A percentile compares a stretch with the other conserved stretches of the same genome.
Conservation (phyloP, 2,329 filamentous ascomycete genomes). For the Cordyceps fumosorosea region DNA sequence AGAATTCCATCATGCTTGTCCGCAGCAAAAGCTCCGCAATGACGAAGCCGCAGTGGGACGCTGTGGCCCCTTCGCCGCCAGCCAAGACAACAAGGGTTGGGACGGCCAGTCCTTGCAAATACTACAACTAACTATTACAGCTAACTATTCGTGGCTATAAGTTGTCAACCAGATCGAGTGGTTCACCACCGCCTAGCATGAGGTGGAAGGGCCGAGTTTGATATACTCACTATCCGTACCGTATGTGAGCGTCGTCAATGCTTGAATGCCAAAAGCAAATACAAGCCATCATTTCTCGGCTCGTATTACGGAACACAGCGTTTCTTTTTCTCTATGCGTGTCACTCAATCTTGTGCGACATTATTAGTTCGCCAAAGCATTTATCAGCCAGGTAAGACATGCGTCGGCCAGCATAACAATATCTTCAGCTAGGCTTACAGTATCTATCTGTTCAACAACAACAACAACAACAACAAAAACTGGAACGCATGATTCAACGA, state of each 20-base stretch:
- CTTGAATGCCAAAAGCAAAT: neutral
- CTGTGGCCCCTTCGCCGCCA: neutral
- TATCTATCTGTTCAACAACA: neutral
- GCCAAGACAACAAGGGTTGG: neutral
- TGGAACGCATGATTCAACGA: neutral
- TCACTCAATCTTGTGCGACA: neutral
- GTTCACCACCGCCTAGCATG: neutral
- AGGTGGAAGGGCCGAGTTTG: neutral
- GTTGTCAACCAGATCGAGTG: neutral
- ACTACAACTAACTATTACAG: neutral
- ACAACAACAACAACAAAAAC: neutral
- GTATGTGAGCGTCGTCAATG: too few relatives aligned
- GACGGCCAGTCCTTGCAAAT: neutral
- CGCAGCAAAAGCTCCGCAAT: constrained; percentile 7
- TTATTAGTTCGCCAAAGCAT: neutral
- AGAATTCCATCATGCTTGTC: neutral
- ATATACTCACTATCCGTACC: neutral
- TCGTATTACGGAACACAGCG: neutral
- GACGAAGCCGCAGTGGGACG: constrained; percentile 4
- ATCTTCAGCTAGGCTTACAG: too few relatives aligned
- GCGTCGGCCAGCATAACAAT: neutral
- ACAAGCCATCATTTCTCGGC: neutral
- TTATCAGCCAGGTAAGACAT: constrained; percentile 2
- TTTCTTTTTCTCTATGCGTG: neutral
- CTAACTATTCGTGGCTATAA: neutral